Evolutionary conservation across 305 asterid species (phyloP).

Genomic region (Petunia hybrid): DNA sequence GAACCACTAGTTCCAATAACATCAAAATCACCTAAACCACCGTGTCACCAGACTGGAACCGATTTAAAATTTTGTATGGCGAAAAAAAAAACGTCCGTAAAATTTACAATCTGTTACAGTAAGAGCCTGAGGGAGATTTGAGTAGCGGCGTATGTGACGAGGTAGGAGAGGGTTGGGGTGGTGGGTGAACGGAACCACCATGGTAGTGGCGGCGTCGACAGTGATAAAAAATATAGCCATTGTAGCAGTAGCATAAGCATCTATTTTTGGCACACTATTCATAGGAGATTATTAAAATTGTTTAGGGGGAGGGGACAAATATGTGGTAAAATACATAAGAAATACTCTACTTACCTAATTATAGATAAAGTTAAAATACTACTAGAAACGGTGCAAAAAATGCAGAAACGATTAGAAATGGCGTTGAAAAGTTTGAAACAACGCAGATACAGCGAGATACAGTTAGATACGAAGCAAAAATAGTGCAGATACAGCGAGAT

Average conservation of each 20-base stretch:
- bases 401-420: too few relatives aligned
- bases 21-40: slow-evolving; percentile 6
- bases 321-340: too few relatives aligned
- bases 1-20: slow-evolving; percentile 37
- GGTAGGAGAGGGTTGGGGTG: slow-evolving; percentile 26
- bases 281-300: not conserved
- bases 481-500: too few relatives aligned
- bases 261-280: too few relatives aligned
- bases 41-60: slow-evolving; percentile 33
- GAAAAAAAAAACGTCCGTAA: slow-evolving; percentile 20
- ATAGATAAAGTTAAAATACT: too few relatives aligned
- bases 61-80: slow-evolving; percentile 35
- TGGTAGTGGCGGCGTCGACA: slow-evolving; percentile 28
- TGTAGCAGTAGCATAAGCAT: slow-evolving; percentile 21
- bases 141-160: slow-evolving; percentile 27
- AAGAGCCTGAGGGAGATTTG: slow-evolving; percentile 32
- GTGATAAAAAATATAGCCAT: slow-evolving; percentile 40
- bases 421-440: too few relatives aligned
- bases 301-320: too few relatives aligned
- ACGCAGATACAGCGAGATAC: too few relatives aligned
- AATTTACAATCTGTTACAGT: slow-evolving; percentile 19
- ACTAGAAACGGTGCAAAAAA: too few relatives aligned
- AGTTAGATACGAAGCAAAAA: too few relatives aligned
- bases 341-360: too few relatives aligned
- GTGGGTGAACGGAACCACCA: slow-evolving; percentile 30